Evolutionary conservation across 2,329 filamentous ascomycete species (phyloP), one percentile per base, ranked within the genome.

Genomic region (Pseudopithomyces chartarum): DNA sequence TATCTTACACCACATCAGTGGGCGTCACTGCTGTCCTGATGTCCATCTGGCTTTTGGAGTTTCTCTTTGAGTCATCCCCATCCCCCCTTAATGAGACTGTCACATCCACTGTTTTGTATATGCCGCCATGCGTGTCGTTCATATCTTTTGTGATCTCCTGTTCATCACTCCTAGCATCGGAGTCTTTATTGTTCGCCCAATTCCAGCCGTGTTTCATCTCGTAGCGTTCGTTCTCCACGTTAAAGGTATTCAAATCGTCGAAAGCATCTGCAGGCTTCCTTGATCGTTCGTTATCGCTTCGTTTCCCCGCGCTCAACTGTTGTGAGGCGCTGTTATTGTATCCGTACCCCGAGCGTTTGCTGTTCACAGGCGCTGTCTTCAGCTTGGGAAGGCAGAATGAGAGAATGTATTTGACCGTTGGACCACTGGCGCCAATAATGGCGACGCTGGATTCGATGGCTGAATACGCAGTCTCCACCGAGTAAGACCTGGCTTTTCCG

Each of bases 81-180:
- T 48, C 19, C 2, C 33, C 32, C 15, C 32, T 48, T n/a, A 32
- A 23, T 12, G 32, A 23, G 2, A 38, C 11, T 17, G n/a, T 13
- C 65, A 64, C 65, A 26, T 67, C 61, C 15, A 68, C 64, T 13
- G 58, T 68, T 53, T 67, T 67, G 6, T 58, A 46, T 36, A 68
- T 68, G 3, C 64, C 63, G 5, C 52, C 46, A 15, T 42, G 43
- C 12, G 39, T 22, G 7, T 52, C 52, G 4, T n/a, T 33, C 2
- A 46, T 15, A 10, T 48, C 33, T 3, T 33, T 23, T 13, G 55
- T 57, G 4, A 64, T 65, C 12, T 48, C 48, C 38, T 64, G 62
- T 56, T 66, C 64, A 48, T 68, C 65, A 19, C 59, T 65, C 12
- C 60, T 52, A 26, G 58, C 60, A 56, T 66, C 62, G 1, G 46